These are phyloP conservation scores for Clavispora carvajalis DNA, from an alignment of 805 yeast genomes.

Conservation along the genomic window DNA sequence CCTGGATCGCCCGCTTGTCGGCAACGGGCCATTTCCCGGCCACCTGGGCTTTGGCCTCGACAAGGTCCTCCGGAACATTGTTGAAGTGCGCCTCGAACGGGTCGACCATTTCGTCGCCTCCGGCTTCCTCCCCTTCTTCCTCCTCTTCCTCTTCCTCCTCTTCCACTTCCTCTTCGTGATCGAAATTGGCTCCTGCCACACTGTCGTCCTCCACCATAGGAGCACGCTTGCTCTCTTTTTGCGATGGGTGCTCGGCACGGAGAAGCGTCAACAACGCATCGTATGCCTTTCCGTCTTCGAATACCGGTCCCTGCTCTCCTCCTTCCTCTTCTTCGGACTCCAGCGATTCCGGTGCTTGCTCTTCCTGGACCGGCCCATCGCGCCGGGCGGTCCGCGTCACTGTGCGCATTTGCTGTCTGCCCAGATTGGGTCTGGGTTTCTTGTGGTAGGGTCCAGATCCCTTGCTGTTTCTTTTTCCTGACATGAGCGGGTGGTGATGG, in stretches of 20 bases:
- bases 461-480: not conserved
- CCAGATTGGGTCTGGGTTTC: slow-evolving; percentile 31
- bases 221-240: slow-evolving; percentile 10
- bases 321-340: slow-evolving; percentile 12
- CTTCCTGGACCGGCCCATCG: slow-evolving; percentile 13
- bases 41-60: slow-evolving; percentile 22
- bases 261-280: slow-evolving; percentile 63
- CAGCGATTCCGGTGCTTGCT: slow-evolving; percentile 12
- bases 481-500: not conserved
- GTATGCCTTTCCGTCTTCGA: slow-evolving; percentile 45
- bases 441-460: not conserved
- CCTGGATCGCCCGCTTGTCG: slow-evolving; percentile 14
- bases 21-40: slow-evolving; percentile 26
- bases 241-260: slow-evolving; percentile 37
- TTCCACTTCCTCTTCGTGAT: slow-evolving; percentile 16
- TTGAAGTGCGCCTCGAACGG: slow-evolving; percentile 79
- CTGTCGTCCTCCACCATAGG: slow-evolving; percentile 2
- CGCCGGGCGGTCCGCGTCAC: slow-evolving; percentile 53
- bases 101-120: slow-evolving; percentile 36
- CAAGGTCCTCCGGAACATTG: slow-evolving; percentile 35
- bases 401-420: slow-evolving; percentile 57
- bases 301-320: slow-evolving; percentile 9
- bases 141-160: slow-evolving; percentile 14
- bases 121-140: slow-evolving; percentile 11
- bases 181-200: slow-evolving; percentile 4